Conservation (phyloP, 441 rosid species). For the Rhodomyrtus psidioides region DNA sequence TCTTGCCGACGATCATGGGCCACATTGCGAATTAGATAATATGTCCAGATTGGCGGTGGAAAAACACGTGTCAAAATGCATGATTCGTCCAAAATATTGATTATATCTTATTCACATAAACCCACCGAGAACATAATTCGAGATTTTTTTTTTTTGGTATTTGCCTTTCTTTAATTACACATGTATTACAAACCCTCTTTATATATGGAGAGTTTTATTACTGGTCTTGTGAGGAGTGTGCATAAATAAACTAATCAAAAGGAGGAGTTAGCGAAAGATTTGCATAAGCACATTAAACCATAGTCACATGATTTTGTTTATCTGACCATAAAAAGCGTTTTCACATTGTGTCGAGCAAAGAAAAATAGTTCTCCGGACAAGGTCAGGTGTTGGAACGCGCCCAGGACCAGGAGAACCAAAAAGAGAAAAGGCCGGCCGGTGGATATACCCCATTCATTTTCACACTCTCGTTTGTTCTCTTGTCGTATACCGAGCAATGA, state of each 20-base stretch:
- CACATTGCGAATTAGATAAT: background rate
- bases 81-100: background rate
- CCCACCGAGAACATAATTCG: no score
- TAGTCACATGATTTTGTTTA: background rate
- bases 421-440: background rate
- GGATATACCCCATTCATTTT: background rate
- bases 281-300: background rate
- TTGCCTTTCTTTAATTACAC: no score
- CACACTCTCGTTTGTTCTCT: background rate
- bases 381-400: background rate
- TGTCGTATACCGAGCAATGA: background rate
- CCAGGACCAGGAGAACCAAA: background rate
- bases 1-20: background rate
- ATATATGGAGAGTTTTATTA: background rate
- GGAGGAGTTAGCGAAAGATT: background rate
- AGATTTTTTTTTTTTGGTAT: no score
- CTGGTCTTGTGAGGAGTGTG: background rate
- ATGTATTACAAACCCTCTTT: background rate
- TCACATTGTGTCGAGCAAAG: background rate
- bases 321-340: background rate
- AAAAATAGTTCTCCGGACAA: background rate
- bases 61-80: background rate
- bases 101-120: no score
- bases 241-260: background rate
- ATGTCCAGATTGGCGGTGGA: background rate